Base-by-base conservation (phyloP, 2,329 filamentous ascomycete species). In the Ascochyta koolunga region DNA sequence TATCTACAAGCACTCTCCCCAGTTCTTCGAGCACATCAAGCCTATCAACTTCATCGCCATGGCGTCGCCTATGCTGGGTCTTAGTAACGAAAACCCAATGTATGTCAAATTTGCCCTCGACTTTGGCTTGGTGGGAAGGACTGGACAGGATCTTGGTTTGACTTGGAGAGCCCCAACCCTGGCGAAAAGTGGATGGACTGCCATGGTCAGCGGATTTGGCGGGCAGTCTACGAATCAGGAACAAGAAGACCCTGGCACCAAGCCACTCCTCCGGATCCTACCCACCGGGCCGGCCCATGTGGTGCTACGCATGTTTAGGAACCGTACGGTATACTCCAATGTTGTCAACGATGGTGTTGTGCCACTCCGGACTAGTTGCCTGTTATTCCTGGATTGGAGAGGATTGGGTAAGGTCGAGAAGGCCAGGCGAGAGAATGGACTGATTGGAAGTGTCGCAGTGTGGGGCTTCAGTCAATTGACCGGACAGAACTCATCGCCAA, bases 341-440 rank as follows among this genome's bases (percentile, higher is more conserved):
- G 93, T 98, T 11, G 93, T 98, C 63, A 98, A 98, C 69, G 93
- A 98, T 75, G 93, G 93, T 3, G 97, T 99, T 63, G 95, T 99
- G 4, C 95, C 95, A 2, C 78, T 99, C 29, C 86, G 95, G 19
- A 99, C 95, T 4, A 98, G 93, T 59, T 99, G 93, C 73, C 80
- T 99, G n/a, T 78, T 99, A 5, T 99, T 99, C 68, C 79, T 99
- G 1, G 95, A 99, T 71, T 99, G 95, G 95, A 89, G 93, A 75
- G 95, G 95, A 0, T 79, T 99, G 3, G 93, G 89, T 5, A 88
- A 91, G 33, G 95, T 99, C 1, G 92, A 98, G 62, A 99, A 99
- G 75, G 93, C 95, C 10, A 85, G 93, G 19, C 82, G 95, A 71
- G 93, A 96, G 71, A 96, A 93, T 56, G 93, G 93, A 0, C 79